A percentile compares a stretch with the other conserved stretches of the same genome.
Conservation (phyloP, 768 basidiomycete genomes). For the Gymnopilus dilepis region DNA sequence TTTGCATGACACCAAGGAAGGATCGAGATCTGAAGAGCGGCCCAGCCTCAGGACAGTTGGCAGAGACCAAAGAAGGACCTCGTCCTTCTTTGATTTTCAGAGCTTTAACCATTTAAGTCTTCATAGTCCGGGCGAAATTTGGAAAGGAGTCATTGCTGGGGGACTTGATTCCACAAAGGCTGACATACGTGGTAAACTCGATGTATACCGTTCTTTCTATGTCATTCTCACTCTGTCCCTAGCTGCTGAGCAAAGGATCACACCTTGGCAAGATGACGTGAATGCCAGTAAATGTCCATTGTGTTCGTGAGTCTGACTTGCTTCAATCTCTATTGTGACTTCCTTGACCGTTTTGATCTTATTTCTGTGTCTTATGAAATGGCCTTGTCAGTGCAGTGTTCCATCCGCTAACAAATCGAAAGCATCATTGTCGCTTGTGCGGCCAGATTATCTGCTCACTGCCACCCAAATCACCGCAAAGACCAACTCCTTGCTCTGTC, state of each 20-base stretch:
- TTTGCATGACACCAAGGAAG: slow-evolving; percentile 22
- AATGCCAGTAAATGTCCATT: slow-evolving; percentile 80
- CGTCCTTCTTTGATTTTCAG: slow-evolving; percentile 79
- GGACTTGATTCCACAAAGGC: slow-evolving; percentile 50
- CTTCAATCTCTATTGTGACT: no score
- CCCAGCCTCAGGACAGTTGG: slow-evolving; percentile 20
- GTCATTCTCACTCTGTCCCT: slow-evolving; percentile 7
- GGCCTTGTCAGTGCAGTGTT: slow-evolving; percentile 58
- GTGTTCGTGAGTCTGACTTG: slow-evolving; percentile 63
- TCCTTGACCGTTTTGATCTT: neutral
- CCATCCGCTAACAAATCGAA: slow-evolving; percentile 88
- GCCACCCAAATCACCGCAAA: slow-evolving; percentile 73
- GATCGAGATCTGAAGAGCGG: slow-evolving; percentile 17
- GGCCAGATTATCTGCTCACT: slow-evolving; percentile 92
- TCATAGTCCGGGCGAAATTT: slow-evolving; percentile 67
- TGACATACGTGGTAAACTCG: slow-evolving; percentile 65
- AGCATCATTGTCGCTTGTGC: slow-evolving; percentile 96
- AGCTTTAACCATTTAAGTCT: slow-evolving; percentile 59
- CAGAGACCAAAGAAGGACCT: slow-evolving; percentile 50
- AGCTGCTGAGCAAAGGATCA: slow-evolving; percentile 90
- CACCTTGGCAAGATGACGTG: slow-evolving; percentile 92
- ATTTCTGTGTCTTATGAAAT: no score
- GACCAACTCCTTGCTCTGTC: slow-evolving; percentile 72
- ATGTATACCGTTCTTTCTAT: slow-evolving; percentile 18
- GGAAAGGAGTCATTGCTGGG: slow-evolving; percentile 60